phyloP scores from a whole-genome alignment of 768 basidiomycete genomes.

The Mycena filopes region DNA sequence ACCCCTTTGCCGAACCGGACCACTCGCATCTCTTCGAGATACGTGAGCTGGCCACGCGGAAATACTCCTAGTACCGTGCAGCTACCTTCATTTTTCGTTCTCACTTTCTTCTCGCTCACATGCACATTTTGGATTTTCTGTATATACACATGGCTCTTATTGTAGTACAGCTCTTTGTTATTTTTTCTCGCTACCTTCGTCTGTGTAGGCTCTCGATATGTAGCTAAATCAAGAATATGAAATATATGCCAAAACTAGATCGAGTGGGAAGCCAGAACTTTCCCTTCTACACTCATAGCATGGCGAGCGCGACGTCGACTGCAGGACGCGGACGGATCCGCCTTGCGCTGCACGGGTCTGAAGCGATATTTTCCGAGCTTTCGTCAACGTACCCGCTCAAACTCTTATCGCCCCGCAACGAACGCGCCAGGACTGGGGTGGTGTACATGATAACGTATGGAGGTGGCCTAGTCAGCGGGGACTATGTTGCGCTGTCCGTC shows the following conservation, averaged over 20 bases:
- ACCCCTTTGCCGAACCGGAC: slow-evolving; percentile 59
- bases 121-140: slow-evolving; percentile 30
- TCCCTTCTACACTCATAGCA: slow-evolving; percentile 32
- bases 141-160: slow-evolving; percentile 23
- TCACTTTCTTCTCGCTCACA: slow-evolving; percentile 11
- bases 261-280: background rate
- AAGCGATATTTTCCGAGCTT: slow-evolving; percentile 76
- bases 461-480: slow-evolving; percentile 91
- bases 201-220: slow-evolving; percentile 43
- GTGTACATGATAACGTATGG: slow-evolving; percentile 90
- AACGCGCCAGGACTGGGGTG: slow-evolving; percentile 63
- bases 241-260: slow-evolving; percentile 32
- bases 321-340: slow-evolving; percentile 69
- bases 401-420: slow-evolving; percentile 77
- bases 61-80: slow-evolving; percentile 61
- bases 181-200: slow-evolving; percentile 27
- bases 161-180: slow-evolving; percentile 16
- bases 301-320: slow-evolving; percentile 44
- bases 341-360: slow-evolving; percentile 62
- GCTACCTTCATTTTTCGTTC: slow-evolving; percentile 27
- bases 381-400: slow-evolving; percentile 90
- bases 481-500: slow-evolving; percentile 72
- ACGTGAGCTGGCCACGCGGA: slow-evolving; percentile 85
- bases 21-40: slow-evolving; percentile 83
- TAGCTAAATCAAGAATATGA: slow-evolving; percentile 40